A percentile compares a stretch with the other conserved stretches of the same genome.
Conservation (phyloP, 768 basidiomycete species). For the Mycena olivaceomarginata region DNA sequence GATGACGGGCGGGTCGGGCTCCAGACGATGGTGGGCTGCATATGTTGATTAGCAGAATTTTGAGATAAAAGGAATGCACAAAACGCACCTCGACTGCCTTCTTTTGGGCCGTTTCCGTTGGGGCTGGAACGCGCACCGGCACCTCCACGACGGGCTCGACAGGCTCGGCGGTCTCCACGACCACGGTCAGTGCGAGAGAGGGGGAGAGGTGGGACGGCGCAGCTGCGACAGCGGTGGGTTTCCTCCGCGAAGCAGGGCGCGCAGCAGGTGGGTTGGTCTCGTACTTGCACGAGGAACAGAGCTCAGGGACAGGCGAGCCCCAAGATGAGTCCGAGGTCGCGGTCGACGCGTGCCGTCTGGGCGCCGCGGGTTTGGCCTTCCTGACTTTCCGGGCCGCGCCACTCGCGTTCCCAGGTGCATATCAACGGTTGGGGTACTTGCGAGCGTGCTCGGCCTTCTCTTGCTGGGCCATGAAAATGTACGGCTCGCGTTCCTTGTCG, state of each 20-base stretch:
- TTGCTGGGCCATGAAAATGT: slow-evolving; percentile 59
- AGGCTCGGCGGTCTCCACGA: background rate
- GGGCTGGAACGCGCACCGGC: background rate
- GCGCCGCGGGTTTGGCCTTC: background rate
- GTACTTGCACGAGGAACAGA: background rate
- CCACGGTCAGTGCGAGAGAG: background rate
- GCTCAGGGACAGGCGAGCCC: background rate
- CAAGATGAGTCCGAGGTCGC: slow-evolving; percentile 13
- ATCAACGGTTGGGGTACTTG: slow-evolving; percentile 71
- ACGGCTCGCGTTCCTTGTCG: slow-evolving; percentile 58
- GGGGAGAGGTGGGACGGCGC: too few relatives aligned
- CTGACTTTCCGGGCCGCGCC: slow-evolving; percentile 22
- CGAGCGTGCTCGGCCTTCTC: slow-evolving; percentile 66
- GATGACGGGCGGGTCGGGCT: slow-evolving; percentile 18
- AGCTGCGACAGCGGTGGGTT: background rate
- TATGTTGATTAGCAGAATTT: background rate
- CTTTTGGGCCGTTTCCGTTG: background rate
- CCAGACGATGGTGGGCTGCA: slow-evolving; percentile 9
- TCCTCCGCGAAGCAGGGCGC: slow-evolving; percentile 17
- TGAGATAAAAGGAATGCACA: background rate
- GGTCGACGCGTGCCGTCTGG: background rate
- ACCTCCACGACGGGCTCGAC: background rate
- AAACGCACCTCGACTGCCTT: slow-evolving; percentile 9
- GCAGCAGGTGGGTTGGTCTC: slow-evolving; percentile 13
- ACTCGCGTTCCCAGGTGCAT: slow-evolving; percentile 37